These are phyloP conservation scores for Baeospora myosura DNA, from an alignment of 1,284 basidiomycete species.

Conservation along the genomic window DNA sequence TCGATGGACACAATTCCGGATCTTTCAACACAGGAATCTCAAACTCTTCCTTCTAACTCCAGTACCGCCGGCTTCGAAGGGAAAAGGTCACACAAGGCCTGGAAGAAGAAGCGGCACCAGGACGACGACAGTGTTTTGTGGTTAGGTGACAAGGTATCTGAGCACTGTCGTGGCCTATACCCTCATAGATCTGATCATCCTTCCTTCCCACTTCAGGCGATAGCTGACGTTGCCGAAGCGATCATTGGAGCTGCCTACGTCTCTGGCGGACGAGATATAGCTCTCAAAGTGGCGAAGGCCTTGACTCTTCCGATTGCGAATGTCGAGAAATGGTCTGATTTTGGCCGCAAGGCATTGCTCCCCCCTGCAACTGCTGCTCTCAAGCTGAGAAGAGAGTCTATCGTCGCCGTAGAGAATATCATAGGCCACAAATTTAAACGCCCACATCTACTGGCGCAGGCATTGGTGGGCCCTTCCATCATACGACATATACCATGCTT, in stretches of 20 bases:
- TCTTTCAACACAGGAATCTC: too few relatives aligned
- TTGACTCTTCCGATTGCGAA: conserved; percentile 55
- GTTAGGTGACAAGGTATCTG: conserved; percentile 68
- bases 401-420: conserved; percentile 53
- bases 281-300: conserved; percentile 53
- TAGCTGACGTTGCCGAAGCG: conserved; percentile 77
- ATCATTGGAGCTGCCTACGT: conserved; percentile 75
- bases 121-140: conserved; percentile 46
- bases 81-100: too few relatives aligned
- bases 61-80: too few relatives aligned
- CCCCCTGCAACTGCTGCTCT: conserved; percentile 34
- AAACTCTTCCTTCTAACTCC: too few relatives aligned
- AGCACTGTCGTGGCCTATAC: neutral
- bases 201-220: conserved; percentile 36
- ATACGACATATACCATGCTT: conserved; percentile 5
- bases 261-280: conserved; percentile 57
- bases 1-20: too few relatives aligned
- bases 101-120: conserved; percentile 27
- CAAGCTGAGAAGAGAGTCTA: conserved; percentile 35
- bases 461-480: conserved; percentile 44
- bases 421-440: conserved; percentile 54
- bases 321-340: conserved; percentile 65
- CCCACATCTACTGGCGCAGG: conserved; percentile 60
- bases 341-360: conserved; percentile 41
- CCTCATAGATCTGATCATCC: conserved; percentile 2